phyloP scores from a whole-genome alignment of 306 rosid genomes.

The Canavalia gladiata region DNA sequence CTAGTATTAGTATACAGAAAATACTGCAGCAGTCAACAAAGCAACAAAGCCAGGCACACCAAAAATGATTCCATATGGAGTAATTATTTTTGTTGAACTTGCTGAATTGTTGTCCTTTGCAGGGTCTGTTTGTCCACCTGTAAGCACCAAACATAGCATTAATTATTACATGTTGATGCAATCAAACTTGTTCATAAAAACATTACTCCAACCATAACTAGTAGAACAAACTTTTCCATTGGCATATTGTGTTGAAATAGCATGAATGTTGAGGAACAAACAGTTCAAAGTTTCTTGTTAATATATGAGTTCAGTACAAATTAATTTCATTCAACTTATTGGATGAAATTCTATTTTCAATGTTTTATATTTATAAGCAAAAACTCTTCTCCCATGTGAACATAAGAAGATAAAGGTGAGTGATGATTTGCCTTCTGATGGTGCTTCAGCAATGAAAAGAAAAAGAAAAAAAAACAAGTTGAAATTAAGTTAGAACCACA shows the following conservation, averaged over 20 bases:
- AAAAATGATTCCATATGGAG: constrained; percentile 40
- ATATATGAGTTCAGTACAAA: not conserved
- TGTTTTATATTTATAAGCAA: not conserved
- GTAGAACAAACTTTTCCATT: not conserved
- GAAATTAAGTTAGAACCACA: constrained; percentile 30
- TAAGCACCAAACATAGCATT: constrained; percentile 4
- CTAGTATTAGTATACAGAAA: constrained; percentile 41
- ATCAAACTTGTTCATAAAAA: not conserved
- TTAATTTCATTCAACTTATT: not conserved
- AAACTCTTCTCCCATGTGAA: not conserved
- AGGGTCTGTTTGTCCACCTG: not conserved
- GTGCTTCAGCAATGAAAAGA: not conserved
- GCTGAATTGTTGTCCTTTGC: not conserved
- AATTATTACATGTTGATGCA: not conserved
- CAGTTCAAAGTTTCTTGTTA: not conserved
- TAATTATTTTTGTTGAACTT: constrained; percentile 42
- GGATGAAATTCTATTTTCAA: not conserved
- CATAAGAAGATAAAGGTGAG: not conserved
- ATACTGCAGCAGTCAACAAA: constrained; percentile 39
- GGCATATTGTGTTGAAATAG: not conserved
- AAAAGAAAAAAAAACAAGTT: not conserved
- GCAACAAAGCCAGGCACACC: constrained; percentile 43
- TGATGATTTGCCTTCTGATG: not conserved
- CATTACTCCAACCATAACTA: not conserved
- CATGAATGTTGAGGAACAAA: not conserved